Conservation (phyloP, 441 rosid species). For the Populus hybrid region DNA sequence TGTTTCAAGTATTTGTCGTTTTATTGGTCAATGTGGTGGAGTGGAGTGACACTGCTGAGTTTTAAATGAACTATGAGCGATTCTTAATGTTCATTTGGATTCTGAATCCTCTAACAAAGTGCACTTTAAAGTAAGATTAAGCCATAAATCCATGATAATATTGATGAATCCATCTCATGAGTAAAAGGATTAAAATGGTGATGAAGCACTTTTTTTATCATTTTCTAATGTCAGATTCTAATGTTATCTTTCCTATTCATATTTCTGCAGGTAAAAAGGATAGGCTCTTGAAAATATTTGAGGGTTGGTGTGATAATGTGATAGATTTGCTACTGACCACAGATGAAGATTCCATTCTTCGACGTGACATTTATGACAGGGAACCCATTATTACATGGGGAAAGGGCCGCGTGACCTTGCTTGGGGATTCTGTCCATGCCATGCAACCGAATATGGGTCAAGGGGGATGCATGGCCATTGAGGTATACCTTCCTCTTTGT, state of each 20-base stretch:
- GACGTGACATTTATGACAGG: slow-evolving; percentile 87
- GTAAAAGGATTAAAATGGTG: neutral
- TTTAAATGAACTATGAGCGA: no score
- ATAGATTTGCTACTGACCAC: slow-evolving; percentile 69
- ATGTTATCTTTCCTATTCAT: slow-evolving; percentile 3
- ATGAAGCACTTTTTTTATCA: neutral
- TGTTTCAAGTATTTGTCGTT: no score
- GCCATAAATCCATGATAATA: neutral
- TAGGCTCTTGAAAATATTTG: slow-evolving; percentile 73
- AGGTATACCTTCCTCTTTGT: slow-evolving; percentile 41
- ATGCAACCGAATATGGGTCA: slow-evolving; percentile 98
- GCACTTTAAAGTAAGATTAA: neutral
- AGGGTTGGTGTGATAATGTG: slow-evolving; percentile 93
- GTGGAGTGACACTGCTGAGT: no score
- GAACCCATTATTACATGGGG: slow-evolving; percentile 78
- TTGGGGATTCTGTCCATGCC: slow-evolving; percentile 92
- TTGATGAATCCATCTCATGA: neutral
- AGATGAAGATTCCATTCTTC: slow-evolving; percentile 71
- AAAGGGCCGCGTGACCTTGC: slow-evolving; percentile 83
- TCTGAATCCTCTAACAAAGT: neutral
- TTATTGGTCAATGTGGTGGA: no score
- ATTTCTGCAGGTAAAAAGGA: slow-evolving; percentile 63
- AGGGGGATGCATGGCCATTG: slow-evolving; percentile 98
- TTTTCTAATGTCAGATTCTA: neutral
- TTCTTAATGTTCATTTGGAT: neutral